A percentile compares a stretch with the other conserved stretches of the same genome.
These are phyloP conservation scores for Prunus mume DNA, from an alignment of 306 rosid genomes.

Conservation along the genomic window DNA sequence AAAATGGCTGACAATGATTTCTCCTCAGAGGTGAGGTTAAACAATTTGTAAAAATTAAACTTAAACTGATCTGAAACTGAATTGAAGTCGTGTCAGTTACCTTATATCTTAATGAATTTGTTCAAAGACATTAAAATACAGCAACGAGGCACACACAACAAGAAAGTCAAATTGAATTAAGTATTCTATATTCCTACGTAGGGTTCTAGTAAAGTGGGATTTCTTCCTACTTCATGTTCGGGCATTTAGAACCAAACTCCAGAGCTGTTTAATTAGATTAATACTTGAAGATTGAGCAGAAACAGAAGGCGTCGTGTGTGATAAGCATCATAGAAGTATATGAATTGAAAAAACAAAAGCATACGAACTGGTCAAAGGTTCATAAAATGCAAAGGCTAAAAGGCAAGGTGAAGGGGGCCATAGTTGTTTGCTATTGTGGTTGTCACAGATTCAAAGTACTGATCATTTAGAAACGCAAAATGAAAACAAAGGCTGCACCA, in stretches of 20 bases:
- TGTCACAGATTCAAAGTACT: too few species aligned
- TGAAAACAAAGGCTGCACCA: slow-evolving; percentile 30
- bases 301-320: slow-evolving; percentile 27
- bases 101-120: background rate
- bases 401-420: slow-evolving; percentile 1
- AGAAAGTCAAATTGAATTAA: slow-evolving; percentile 8
- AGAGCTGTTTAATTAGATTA: slow-evolving; percentile 20
- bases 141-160: slow-evolving; percentile 8
- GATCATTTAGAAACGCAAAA: background rate
- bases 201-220: slow-evolving; percentile 7
- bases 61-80: background rate
- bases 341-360: too few species aligned
- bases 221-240: background rate
- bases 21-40: background rate
- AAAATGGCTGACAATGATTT: slow-evolving; percentile 25
- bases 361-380: slow-evolving; percentile 13
- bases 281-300: slow-evolving; percentile 13
- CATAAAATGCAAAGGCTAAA: slow-evolving; percentile 7
- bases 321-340: too few species aligned
- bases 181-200: background rate
- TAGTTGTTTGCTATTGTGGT: background rate
- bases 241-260: background rate
- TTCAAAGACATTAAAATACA: background rate
- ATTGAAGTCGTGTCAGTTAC: slow-evolving; percentile 4
- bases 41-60: background rate